phyloP scores from a whole-genome alignment of 2,329 filamentous ascomycete genomes.

The Venturia asperata region DNA sequence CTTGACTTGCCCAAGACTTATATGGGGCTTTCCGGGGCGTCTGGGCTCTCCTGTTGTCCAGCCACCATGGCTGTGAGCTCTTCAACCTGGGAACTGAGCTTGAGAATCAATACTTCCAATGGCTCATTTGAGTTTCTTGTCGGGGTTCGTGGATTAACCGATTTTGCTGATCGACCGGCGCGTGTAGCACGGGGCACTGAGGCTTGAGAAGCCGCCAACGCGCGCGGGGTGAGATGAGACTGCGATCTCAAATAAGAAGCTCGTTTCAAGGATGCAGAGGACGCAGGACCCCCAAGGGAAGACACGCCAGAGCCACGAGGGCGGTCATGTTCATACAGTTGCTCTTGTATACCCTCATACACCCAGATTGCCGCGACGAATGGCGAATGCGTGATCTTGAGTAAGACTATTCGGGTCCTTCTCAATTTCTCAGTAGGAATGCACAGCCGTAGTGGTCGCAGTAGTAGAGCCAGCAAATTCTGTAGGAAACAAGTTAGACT shows the following conservation, averaged over 20 bases:
- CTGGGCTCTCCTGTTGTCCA: conserved; percentile 24
- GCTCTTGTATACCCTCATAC: conserved; percentile 49
- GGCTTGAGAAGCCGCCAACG: conserved; percentile 17
- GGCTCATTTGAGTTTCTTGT: not conserved
- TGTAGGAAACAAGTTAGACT: conserved; percentile 30
- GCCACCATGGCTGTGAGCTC: conserved; percentile 35
- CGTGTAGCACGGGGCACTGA: conserved; percentile 1
- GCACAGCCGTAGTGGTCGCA: conserved; percentile 65
- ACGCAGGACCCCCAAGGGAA: conserved; percentile 16
- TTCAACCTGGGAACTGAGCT: conserved; percentile 34
- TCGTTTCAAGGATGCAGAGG: conserved; percentile 16
- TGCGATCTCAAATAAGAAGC: conserved; percentile 16
- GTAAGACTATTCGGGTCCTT: conserved; percentile 49
- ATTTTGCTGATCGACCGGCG: conserved; percentile 14
- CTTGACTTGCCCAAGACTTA: not conserved
- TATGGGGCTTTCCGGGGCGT: not conserved
- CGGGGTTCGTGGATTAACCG: not conserved
- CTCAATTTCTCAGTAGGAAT: conserved; percentile 59
- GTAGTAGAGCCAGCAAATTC: conserved; percentile 67
- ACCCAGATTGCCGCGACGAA: conserved; percentile 61
- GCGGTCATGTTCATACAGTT: conserved; percentile 23
- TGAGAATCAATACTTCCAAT: conserved; percentile 32
- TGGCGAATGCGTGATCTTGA: conserved; percentile 56
- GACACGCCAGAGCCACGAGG: conserved; percentile 10
- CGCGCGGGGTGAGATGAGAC: conserved; percentile 13